Evolutionary conservation across 768 basidiomycete species (phyloP), one percentile per base, ranked within the genome.

Genomic region (Leccinum disarticulatum): DNA sequence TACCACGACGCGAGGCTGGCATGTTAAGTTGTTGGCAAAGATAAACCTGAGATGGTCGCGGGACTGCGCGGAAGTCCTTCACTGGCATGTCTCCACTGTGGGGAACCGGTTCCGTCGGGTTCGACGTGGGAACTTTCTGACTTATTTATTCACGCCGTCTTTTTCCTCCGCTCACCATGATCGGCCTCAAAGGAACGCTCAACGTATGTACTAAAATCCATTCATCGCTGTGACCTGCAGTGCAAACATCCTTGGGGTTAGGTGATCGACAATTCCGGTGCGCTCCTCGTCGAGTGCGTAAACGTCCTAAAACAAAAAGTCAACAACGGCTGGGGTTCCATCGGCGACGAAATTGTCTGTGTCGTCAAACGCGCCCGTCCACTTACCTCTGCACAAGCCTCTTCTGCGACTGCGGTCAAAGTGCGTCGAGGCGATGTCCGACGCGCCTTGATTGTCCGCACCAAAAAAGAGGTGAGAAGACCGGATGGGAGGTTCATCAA

Each of bases 221-320:
- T 4, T 46, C 43, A 22, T 19, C 8, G 30, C 17, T 25, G 36
- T 47, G 54, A 36, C 15, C 31, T 31, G 7, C 35, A 41, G 62
- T 7, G n/a, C 14, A 36, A 28, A 63, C 56, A 11, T 61, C 15
- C 14, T 8, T 6, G 35, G 15, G n/a, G 36, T 36, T 58, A 94
- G 92, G 88, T 93, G 64, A 97, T 98, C 74, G 96, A 98, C 80
- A 98, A 98, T 76, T 95, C 96, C 6, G 96, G 96, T 33, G 95
- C 93, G 7, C 81, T 98, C 62, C 78, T 96, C 61, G 88, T 95
- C 46, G 96, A 98, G 80, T 97, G 95, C 70, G 93, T 98, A 72
- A 97, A 98, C 74, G 86, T 98, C 30, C 81, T 97, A 59, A 98
- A 98, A 76, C 87, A 92, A 72, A 98, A 98, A 75, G 92, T 94